A percentile compares a stretch with the other conserved stretches of the same genome.
These are phyloP conservation scores for Vitis labrusca DNA, from an alignment of 164 flowering plant species.

Conservation along the genomic window DNA sequence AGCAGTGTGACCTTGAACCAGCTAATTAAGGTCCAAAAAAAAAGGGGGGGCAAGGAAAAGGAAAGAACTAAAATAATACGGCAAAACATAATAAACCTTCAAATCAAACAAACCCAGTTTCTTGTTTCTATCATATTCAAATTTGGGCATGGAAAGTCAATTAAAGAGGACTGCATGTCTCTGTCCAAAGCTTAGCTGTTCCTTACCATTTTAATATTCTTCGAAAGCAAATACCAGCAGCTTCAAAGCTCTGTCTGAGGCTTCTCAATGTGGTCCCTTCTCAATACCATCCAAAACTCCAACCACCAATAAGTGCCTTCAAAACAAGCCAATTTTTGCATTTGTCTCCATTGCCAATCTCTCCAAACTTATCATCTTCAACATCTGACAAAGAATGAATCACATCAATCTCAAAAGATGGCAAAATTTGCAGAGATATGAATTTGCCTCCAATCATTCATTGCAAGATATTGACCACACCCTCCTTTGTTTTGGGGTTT, in stretches of 20 bases:
- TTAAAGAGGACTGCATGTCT: conserved; percentile 12
- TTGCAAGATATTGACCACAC: not conserved
- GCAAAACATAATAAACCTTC: too few relatives aligned
- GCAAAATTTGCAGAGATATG: not conserved
- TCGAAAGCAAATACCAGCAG: conserved; percentile 20
- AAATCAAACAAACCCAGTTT: too few relatives aligned
- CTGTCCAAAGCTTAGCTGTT: conserved; percentile 30
- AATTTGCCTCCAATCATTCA: conserved; percentile 13
- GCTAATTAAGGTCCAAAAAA: too few relatives aligned
- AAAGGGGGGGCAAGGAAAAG: too few relatives aligned
- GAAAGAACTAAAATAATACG: too few relatives aligned
- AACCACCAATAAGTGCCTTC: conserved; percentile 10
- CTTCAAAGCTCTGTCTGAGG: not conserved
- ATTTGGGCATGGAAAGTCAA: conserved; percentile 4
- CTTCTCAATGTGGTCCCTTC: conserved; percentile 18
- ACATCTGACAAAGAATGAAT: conserved; percentile 13
- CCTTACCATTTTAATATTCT: conserved; percentile 12
- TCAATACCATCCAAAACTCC: conserved; percentile 12
- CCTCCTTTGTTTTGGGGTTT: not conserved
- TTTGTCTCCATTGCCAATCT: conserved; percentile 6
- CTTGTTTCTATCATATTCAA: not conserved
- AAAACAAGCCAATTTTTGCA: conserved; percentile 18
- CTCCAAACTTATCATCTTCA: conserved; percentile 10
- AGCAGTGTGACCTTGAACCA: too few relatives aligned
- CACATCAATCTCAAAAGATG: conserved; percentile 15